phyloP scores from a whole-genome alignment of 306 rosid genomes.

The Pterocarpus santalinus region DNA sequence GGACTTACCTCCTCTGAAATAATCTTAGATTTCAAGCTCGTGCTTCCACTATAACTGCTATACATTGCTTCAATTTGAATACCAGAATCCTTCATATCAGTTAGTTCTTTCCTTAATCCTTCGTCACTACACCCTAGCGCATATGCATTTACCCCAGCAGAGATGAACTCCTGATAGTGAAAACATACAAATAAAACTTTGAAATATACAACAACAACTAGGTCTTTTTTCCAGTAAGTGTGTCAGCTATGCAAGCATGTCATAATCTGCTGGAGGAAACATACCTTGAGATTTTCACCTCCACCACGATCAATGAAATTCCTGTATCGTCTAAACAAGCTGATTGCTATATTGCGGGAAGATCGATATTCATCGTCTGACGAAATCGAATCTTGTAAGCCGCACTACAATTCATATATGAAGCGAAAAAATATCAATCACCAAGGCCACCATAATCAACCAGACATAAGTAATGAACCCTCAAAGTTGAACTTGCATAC shows the following conservation, averaged over 20 bases:
- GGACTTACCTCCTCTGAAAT: constrained; percentile 74
- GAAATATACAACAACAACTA: too few species aligned
- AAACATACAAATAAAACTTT: too few species aligned
- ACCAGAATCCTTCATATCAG: constrained; percentile 81
- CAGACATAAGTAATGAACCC: background rate
- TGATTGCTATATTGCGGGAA: constrained; percentile 96
- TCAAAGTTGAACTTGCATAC: constrained; percentile 55
- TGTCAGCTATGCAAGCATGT: too few species aligned
- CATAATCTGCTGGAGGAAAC: background rate
- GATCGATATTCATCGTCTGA: constrained; percentile 91
- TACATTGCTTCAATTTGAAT: constrained; percentile 82
- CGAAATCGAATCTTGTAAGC: constrained; percentile 67
- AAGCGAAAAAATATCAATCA: constrained; percentile 34
- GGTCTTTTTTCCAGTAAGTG: too few species aligned
- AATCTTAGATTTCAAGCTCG: constrained; percentile 88
- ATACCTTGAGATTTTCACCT: constrained; percentile 90
- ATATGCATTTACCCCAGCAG: constrained; percentile 98
- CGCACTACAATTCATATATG: constrained; percentile 62
- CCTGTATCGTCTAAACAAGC: constrained; percentile 81
- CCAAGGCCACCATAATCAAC: background rate
- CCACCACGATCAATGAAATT: constrained; percentile 92
- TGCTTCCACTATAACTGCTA: constrained; percentile 74
- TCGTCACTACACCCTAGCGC: constrained; percentile 97
- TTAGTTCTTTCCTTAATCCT: constrained; percentile 87
- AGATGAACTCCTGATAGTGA: constrained; percentile 78